Percentiles rank a stretch among this genome's conserved stretches.
These are phyloP conservation scores for Patellaria atrata DNA, from an alignment of 495 filamentous ascomycete genomes.

Conservation along the genomic window DNA sequence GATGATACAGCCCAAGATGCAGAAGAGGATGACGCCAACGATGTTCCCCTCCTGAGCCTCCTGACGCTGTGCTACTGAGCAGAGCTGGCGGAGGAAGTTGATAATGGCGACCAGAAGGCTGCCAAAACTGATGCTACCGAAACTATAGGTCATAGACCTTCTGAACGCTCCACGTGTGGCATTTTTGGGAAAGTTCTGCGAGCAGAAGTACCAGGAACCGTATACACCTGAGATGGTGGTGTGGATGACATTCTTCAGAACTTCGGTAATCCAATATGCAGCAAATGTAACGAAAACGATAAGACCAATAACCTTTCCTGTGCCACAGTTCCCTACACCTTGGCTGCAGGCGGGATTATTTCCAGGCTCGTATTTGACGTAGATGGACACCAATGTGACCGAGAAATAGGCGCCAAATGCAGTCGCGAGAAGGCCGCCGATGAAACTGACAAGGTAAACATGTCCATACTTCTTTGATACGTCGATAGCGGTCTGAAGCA, in stretches of 20 bases:
- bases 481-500: conserved; percentile 80
- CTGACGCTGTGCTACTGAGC: conserved; percentile 53
- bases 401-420: conserved; percentile 53
- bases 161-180: conserved; percentile 66
- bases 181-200: conserved; percentile 52
- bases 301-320: conserved; percentile 65
- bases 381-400: conserved; percentile 48
- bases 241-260: conserved; percentile 85
- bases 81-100: conserved; percentile 64
- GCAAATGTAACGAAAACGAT: conserved; percentile 81
- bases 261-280: conserved; percentile 82
- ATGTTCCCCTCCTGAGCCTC: conserved; percentile 55
- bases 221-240: conserved; percentile 78
- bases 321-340: conserved; percentile 53
- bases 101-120: conserved; percentile 79
- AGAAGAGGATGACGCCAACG: conserved; percentile 49
- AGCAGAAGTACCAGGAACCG: conserved; percentile 82
- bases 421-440: conserved; percentile 61
- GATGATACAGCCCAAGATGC: conserved; percentile 61
- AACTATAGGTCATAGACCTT: conserved; percentile 73
- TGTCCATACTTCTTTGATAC: conserved; percentile 70
- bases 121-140: conserved; percentile 78
- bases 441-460: conserved; percentile 68
- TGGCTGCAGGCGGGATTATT: conserved; percentile 52
- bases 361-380: conserved; percentile 63